Percentiles rank a stretch among this genome's conserved stretches.
Evolutionary conservation across 1,139 yeast genomes (phyloP).

Genomic region (Chernovozyma aurita): DNA sequence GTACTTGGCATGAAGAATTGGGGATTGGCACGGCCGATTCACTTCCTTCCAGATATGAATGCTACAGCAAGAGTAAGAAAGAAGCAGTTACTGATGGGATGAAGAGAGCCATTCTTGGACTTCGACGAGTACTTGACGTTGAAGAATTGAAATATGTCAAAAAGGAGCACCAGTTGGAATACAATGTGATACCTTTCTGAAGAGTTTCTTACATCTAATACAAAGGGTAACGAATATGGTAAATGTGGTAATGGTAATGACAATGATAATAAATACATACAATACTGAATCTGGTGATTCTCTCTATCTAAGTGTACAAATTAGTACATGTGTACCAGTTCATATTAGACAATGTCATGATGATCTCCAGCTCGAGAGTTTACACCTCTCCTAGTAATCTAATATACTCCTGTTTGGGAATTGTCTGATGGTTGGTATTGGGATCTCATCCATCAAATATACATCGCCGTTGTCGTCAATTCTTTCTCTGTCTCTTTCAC

Average conservation of each 20-base stretch:
- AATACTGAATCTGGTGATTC: too few species aligned
- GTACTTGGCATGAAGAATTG: constrained; percentile 31
- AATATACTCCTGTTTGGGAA: constrained; percentile 55
- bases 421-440: constrained; percentile 55
- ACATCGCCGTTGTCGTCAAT: constrained; percentile 84
- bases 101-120: constrained; percentile 33
- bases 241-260: too few species aligned
- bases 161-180: background rate
- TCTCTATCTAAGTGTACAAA: too few species aligned
- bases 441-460: constrained; percentile 69
- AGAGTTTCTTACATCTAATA: too few species aligned
- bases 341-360: too few species aligned
- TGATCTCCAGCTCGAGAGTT: too few species aligned
- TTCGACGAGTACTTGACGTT: constrained; percentile 18
- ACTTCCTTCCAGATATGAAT: constrained; percentile 28
- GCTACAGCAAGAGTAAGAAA: constrained; percentile 46
- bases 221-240: too few species aligned
- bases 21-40: constrained; percentile 41
- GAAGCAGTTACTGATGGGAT: constrained; percentile 50
- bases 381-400: constrained; percentile 48
- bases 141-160: constrained; percentile 12
- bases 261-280: too few species aligned
- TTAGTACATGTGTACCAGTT: too few species aligned
- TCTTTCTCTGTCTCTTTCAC: constrained; percentile 83
- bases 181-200: background rate